Evolutionary conservation across 2,329 filamentous ascomycete species (phyloP).

Genomic region (Calonectria ilicicola): DNA sequence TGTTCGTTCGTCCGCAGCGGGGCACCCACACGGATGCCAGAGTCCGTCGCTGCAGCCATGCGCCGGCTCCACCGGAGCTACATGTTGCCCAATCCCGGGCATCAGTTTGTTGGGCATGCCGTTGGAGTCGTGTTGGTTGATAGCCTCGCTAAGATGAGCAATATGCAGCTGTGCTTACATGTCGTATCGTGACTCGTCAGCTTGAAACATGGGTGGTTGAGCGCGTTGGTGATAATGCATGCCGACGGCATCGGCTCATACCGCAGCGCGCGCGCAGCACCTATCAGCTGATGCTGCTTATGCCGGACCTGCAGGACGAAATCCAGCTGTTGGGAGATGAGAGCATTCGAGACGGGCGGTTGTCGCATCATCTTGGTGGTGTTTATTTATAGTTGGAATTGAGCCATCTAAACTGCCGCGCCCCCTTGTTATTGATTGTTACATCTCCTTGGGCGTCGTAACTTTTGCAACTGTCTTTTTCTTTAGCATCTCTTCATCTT

Average conservation of each 20-base stretch:
- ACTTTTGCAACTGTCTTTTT: not conserved
- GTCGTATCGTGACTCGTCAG: conserved; percentile 1
- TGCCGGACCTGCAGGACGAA: not conserved
- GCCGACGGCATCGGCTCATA: not conserved
- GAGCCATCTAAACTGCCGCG: not conserved
- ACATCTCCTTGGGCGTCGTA: not conserved
- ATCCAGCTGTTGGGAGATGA: not conserved
- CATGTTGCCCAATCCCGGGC: not conserved
- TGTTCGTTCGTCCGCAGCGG: not conserved
- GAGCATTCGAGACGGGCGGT: not conserved
- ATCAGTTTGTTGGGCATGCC: not conserved
- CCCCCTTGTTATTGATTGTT: not conserved
- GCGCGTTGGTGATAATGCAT: not conserved
- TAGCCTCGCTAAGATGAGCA: not conserved
- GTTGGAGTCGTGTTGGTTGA: not conserved
- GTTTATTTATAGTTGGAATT: not conserved
- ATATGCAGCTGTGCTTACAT: conserved; percentile 1
- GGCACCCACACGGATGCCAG: not conserved
- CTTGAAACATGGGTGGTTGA: not conserved
- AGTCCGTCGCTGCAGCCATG: not conserved
- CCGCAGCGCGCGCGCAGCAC: not conserved
- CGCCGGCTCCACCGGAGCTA: not conserved
- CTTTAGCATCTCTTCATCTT: not conserved
- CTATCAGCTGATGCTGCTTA: conserved; percentile 2
- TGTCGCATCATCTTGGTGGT: not conserved